Conservation (phyloP, 352 stramenopile species). For the Pythium utonaiense region DNA sequence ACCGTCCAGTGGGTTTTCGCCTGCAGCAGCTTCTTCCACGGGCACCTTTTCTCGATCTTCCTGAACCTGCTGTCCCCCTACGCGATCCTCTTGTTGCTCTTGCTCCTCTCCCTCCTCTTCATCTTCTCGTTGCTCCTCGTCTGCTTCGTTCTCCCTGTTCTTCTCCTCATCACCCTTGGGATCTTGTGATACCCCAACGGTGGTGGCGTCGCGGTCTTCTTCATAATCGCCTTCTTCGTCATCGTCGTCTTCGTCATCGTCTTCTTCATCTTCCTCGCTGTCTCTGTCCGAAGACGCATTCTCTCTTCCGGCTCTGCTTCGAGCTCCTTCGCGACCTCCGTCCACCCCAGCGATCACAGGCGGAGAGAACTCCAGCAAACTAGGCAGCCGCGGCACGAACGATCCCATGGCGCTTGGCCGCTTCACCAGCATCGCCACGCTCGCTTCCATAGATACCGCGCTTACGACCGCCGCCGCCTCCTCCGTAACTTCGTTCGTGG, state of each 20-base stretch:
- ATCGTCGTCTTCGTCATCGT: slow-evolving; percentile 6
- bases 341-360: neutral
- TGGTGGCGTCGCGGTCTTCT: too few relatives aligned
- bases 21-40: too few relatives aligned
- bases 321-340: neutral
- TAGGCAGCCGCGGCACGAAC: slow-evolving; percentile 8
- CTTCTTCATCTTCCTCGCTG: neutral
- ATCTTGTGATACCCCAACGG: too few relatives aligned
- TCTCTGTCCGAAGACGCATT: neutral
- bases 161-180: too few relatives aligned
- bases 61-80: too few relatives aligned
- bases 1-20: too few relatives aligned
- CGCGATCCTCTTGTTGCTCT: too few relatives aligned
- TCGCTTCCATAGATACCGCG: neutral
- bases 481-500: slow-evolving; percentile 13
- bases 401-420: slow-evolving; percentile 8
- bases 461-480: slow-evolving; percentile 3
- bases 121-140: slow-evolving; percentile 8
- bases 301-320: neutral
- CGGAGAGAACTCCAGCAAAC: neutral
- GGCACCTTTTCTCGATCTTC: too few relatives aligned
- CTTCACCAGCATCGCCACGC: neutral
- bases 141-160: neutral
- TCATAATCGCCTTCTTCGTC: slow-evolving; percentile 16
- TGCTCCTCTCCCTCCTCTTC: slow-evolving; percentile 1